These are phyloP conservation scores for Polyrhizophydium stewartii DNA, from an alignment of 371 early-diverging fungal species.

Conservation along the genomic window DNA sequence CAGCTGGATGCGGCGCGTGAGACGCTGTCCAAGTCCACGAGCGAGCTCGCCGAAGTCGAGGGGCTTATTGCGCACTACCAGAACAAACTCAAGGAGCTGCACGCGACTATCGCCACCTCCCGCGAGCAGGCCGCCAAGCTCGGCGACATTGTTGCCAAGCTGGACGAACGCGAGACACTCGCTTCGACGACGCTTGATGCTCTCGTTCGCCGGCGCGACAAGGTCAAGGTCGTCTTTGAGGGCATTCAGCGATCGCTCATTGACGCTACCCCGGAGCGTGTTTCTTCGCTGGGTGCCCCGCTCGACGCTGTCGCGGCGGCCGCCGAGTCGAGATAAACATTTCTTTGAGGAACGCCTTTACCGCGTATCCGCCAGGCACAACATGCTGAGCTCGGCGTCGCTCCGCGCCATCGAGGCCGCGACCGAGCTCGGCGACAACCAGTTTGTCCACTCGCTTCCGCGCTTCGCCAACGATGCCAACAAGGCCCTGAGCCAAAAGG, in stretches of 20 bases:
- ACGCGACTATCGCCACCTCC: not conserved
- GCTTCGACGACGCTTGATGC: not conserved
- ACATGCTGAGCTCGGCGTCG: not conserved
- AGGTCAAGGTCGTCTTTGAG: not conserved
- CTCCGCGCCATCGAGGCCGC: not conserved
- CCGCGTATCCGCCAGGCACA: no score
- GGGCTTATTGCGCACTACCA: not conserved
- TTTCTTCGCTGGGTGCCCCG: not conserved
- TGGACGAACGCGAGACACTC: not conserved
- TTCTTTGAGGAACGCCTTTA: no score
- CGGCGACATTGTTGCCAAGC: not conserved
- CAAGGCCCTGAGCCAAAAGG: slow-evolving; percentile 33
- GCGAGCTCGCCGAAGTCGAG: not conserved
- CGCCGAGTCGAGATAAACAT: not conserved
- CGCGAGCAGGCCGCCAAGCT: not conserved
- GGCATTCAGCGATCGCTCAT: not conserved
- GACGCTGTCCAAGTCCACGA: not conserved
- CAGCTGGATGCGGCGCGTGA: not conserved
- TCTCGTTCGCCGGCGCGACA: not conserved
- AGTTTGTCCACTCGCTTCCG: slow-evolving; percentile 39
- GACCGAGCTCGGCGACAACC: slow-evolving; percentile 26
- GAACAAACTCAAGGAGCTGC: not conserved
- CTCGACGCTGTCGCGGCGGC: not conserved
- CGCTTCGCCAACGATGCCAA: slow-evolving; percentile 43
- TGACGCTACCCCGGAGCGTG: not conserved